These are phyloP conservation scores for Colletotrichum graminicola DNA, from an alignment of 2,329 filamentous ascomycete genomes.

Conservation along the genomic window DNA sequence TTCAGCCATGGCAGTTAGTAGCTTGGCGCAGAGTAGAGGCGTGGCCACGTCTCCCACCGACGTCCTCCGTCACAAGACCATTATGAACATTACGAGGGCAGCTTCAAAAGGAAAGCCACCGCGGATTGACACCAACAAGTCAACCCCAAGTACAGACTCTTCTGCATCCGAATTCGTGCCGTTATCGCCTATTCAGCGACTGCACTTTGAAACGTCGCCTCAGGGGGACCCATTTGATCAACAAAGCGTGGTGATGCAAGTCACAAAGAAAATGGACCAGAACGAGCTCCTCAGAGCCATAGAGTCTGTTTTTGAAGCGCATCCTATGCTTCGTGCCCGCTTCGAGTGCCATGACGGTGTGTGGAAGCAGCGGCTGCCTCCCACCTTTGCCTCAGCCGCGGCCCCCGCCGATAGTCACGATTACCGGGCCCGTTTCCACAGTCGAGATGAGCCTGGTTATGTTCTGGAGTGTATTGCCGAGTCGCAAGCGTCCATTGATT, in stretches of 20 bases:
- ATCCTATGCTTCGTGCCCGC: conserved; percentile 23
- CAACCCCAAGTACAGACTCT: too few relatives aligned
- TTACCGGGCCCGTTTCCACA: conserved; percentile 21
- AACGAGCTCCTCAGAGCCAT: background rate
- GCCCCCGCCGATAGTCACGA: background rate
- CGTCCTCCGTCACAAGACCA: conserved; percentile 9
- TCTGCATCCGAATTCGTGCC: background rate
- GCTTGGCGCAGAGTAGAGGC: conserved; percentile 2
- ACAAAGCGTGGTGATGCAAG: conserved; percentile 23
- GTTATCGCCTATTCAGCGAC: conserved; percentile 26
- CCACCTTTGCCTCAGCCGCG: background rate
- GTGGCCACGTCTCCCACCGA: conserved; percentile 13
- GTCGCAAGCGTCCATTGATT: conserved; percentile 15
- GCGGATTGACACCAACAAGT: too few relatives aligned
- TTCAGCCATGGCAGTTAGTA: conserved; percentile 30
- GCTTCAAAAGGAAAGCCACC: background rate
- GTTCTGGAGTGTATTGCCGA: conserved; percentile 25
- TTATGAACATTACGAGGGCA: background rate
- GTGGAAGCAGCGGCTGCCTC: conserved; percentile 20
- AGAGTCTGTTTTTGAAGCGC: background rate
- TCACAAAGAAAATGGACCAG: conserved; percentile 11
- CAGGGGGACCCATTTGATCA: conserved; percentile 21
- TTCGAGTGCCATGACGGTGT: conserved; percentile 8
- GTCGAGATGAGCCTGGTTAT: conserved; percentile 12
- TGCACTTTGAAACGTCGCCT: conserved; percentile 25